A percentile compares a stretch with the other conserved stretches of the same genome.
phyloP scores from a whole-genome alignment of 108 stramenopile species.

The Pseudonitzschia delicatissima region DNA sequence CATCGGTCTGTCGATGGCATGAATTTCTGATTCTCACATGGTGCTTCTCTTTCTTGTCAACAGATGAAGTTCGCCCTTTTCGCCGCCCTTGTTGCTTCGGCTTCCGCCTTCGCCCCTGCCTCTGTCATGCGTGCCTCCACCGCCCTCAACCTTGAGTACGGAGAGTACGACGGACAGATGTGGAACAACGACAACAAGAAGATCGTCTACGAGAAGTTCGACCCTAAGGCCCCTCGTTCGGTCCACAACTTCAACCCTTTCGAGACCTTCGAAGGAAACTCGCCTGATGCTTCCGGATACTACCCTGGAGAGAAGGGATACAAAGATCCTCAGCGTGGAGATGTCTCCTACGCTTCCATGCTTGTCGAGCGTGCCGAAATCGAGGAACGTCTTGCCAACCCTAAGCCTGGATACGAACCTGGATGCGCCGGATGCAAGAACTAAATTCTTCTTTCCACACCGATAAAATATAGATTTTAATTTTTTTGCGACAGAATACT shows the following conservation, averaged over 20 bases:
- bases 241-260: constrained; percentile 93
- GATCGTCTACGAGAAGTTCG: constrained; percentile 78
- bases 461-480: background rate
- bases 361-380: constrained; percentile 66
- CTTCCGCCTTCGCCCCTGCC: constrained; percentile 41
- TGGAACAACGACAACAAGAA: constrained; percentile 85
- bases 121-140: constrained; percentile 39
- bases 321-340: constrained; percentile 87
- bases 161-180: constrained; percentile 81
- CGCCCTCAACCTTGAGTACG: constrained; percentile 53
- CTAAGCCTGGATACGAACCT: constrained; percentile 61
- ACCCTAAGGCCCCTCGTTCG: constrained; percentile 76
- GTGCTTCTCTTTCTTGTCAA: background rate
- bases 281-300: constrained; percentile 72
- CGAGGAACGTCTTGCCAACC: constrained; percentile 72
- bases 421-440: constrained; percentile 85
- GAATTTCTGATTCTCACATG: background rate
- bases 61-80: constrained; percentile 10
- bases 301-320: constrained; percentile 85
- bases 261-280: constrained; percentile 74
- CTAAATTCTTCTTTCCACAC: constrained; percentile 30
- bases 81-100: constrained; percentile 27
- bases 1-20: too few relatives aligned
- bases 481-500: too few relatives aligned
- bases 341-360: constrained; percentile 81